Evolutionary conservation across 2,329 filamentous ascomycete genomes (phyloP).

Genomic region (Lasiodiplodia sp.): DNA sequence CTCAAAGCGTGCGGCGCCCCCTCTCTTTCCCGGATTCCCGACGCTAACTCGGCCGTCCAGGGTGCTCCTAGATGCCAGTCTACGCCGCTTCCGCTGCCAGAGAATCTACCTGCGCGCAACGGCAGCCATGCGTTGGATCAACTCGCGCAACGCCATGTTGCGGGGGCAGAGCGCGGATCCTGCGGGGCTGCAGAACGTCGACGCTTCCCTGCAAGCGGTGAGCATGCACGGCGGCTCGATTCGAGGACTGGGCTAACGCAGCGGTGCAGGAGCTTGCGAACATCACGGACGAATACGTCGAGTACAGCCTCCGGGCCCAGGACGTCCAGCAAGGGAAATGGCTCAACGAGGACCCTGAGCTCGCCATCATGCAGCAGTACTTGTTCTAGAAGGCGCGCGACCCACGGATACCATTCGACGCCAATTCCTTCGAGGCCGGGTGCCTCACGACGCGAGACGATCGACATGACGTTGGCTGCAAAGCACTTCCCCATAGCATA

Average conservation of each 20-base stretch:
- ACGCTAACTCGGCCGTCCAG: slow-evolving; percentile 44
- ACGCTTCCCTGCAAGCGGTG: slow-evolving; percentile 58
- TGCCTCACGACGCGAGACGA: slow-evolving; percentile 22
- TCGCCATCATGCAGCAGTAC: slow-evolving; percentile 55
- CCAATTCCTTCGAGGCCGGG: slow-evolving; percentile 3
- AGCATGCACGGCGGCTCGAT: slow-evolving; percentile 33
- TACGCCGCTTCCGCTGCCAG: slow-evolving; percentile 68
- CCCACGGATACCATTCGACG: neutral
- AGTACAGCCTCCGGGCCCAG: slow-evolving; percentile 61
- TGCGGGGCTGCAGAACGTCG: slow-evolving; percentile 57
- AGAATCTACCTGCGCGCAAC: slow-evolving; percentile 66
- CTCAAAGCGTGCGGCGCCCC: slow-evolving; percentile 58
- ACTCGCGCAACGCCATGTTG: slow-evolving; percentile 59
- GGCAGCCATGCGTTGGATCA: slow-evolving; percentile 66
- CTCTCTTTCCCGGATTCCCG: neutral
- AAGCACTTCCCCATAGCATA: neutral
- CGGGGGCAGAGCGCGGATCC: slow-evolving; percentile 56
- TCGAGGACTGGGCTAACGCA: neutral
- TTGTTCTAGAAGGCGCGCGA: neutral
- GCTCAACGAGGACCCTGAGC: slow-evolving; percentile 66
- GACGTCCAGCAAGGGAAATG: slow-evolving; percentile 66
- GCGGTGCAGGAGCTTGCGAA: slow-evolving; percentile 60
- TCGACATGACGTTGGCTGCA: slow-evolving; percentile 11
- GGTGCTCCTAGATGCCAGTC: slow-evolving; percentile 66
- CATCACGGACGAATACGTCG: slow-evolving; percentile 64